Base-by-base conservation (phyloP, 2,329 filamentous ascomycete genomes). In the Meredithiella fracta region DNA sequence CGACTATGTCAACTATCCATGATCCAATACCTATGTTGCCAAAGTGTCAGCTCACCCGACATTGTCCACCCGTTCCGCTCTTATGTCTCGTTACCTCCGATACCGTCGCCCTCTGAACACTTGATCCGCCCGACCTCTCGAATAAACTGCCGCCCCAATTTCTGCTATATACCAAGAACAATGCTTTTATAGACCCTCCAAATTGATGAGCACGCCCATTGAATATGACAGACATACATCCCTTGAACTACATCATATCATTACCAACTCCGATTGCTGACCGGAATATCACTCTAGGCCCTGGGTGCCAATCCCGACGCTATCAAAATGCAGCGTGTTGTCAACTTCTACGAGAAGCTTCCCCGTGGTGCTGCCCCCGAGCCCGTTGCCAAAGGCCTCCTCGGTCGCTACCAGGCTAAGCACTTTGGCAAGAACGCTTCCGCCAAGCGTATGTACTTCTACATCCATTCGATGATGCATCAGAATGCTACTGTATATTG, bases 291-390 rank as follows among this genome's bases (percentile, higher is more conserved):
- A 26, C 29, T 58, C 11, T 70, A 97, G 92, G 90, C 86, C 65
- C 89, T 98, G 69, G 91, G 92, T 67, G 85, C 86, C 69, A 89
- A 90, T 64, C 87, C 90, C 69, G 91, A 97, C 82, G 92, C 92
- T 68, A 80, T 89, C 68, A 88, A 91, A 70, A 97, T 98, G 92
- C 86, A 94, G 72, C 86, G 90, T 67, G 89, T 98, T 65, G 91
- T 97, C 72, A 87, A 80, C 76, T 97, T 98, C 80, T 98, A 98
- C 80, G 88, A 94, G 77, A 94, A 91, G 73, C 88, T 98, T 59
- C 92, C 94, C 68, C 88, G 90, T 68, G 94, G 92, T 65, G 72
- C 86, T 64, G 90, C 90, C 66, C 90, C 92, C 66, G 82, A 88
- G 71, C 71, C 80, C 64, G 82, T 94, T 79, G 72, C 85, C 63